A percentile compares a stretch with the other conserved stretches of the same genome.
Evolutionary conservation across 306 rosid genomes (phyloP).

Genomic region (Vigna mungo): DNA sequence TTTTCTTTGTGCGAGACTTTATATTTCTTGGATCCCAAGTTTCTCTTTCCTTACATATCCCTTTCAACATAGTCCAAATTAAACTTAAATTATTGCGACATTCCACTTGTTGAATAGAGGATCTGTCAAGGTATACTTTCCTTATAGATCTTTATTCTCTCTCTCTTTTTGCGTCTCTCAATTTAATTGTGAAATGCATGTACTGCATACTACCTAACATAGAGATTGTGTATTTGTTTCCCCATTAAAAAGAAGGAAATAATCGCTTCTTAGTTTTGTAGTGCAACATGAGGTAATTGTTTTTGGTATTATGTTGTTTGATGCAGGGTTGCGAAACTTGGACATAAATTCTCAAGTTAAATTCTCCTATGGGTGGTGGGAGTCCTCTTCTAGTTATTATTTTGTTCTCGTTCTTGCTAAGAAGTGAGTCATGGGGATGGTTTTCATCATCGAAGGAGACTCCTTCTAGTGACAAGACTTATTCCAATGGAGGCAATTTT

Average conservation of each 20-base stretch:
- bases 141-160: neutral
- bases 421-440: slow-evolving; percentile 73
- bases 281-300: neutral
- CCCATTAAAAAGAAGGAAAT: too few relatives aligned
- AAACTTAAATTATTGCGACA: slow-evolving; percentile 7
- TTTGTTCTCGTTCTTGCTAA: slow-evolving; percentile 34
- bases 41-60: slow-evolving; percentile 3
- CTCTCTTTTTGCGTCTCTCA: neutral
- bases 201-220: too few relatives aligned
- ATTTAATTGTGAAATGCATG: too few relatives aligned
- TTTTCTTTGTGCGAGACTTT: neutral
- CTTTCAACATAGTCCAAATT: neutral
- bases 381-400: slow-evolving; percentile 43
- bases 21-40: slow-evolving; percentile 37
- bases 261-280: neutral
- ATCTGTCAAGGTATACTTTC: slow-evolving; percentile 12
- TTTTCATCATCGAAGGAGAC: slow-evolving; percentile 56
- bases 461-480: slow-evolving; percentile 38
- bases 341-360: neutral
- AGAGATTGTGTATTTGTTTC: too few relatives aligned
- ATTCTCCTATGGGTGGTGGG: slow-evolving; percentile 47
- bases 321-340: slow-evolving; percentile 37
- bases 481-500: slow-evolving; percentile 6
- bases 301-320: neutral
- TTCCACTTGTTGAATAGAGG: neutral